These are phyloP conservation scores for Daldinia sp. DNA, from an alignment of 2,329 filamentous ascomycete species.

Conservation along the genomic window DNA sequence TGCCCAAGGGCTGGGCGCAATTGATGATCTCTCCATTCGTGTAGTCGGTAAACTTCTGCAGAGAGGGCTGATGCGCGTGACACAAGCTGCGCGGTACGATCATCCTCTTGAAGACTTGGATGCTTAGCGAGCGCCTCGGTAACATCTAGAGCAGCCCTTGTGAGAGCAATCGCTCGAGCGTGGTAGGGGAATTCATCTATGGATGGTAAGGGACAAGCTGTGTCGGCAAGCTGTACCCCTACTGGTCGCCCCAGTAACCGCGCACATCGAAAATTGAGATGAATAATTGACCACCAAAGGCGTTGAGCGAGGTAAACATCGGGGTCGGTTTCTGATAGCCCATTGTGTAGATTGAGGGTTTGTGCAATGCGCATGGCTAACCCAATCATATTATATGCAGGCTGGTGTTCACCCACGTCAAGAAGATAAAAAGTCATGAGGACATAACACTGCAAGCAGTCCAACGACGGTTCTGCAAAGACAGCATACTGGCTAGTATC, in stretches of 20 bases:
- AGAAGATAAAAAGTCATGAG: conserved; percentile 36
- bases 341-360: conserved; percentile 29
- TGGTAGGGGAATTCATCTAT: conserved; percentile 19
- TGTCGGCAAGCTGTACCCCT: conserved; percentile 33
- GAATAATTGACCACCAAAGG: conserved; percentile 34
- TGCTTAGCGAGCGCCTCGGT: conserved; percentile 26
- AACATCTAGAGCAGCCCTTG: conserved; percentile 19
- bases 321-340: conserved; percentile 20
- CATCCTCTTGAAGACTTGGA: conserved; percentile 5
- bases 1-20: conserved; percentile 21
- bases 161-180: conserved; percentile 20
- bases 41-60: conserved; percentile 20
- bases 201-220: conserved; percentile 20
- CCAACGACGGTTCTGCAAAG: conserved; percentile 29
- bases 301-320: conserved; percentile 20
- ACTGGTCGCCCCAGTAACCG: conserved; percentile 31
- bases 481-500: conserved; percentile 28
- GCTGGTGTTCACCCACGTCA: conserved; percentile 30
- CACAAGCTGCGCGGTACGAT: conserved; percentile 23
- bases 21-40: conserved; percentile 33
- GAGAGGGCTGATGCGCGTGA: conserved; percentile 29
- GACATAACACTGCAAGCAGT: conserved; percentile 31
- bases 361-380: conserved; percentile 31
- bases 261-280: conserved; percentile 33
- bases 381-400: conserved; percentile 38